These are phyloP conservation scores for Spergularia bocconei DNA, from an alignment of 148 eudicot genomes.

Conservation along the genomic window DNA sequence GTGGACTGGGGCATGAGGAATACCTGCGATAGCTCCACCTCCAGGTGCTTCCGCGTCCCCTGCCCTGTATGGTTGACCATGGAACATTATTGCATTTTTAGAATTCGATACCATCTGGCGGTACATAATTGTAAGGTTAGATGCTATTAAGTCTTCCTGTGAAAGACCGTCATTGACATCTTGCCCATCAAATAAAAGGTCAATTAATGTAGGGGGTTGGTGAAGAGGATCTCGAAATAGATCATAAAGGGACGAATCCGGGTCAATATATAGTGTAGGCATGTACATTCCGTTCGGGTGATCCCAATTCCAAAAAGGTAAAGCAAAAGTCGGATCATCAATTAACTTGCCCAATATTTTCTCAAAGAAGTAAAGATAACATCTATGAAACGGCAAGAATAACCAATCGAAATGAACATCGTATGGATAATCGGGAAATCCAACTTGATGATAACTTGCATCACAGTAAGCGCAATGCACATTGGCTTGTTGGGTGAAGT, in stretches of 20 bases:
- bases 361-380: conserved; percentile 66
- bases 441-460: conserved; percentile 69
- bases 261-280: too few species aligned
- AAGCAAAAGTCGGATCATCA: too few species aligned
- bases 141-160: background rate
- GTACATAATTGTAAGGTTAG: conserved; percentile 13
- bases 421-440: conserved; percentile 52
- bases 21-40: conserved; percentile 44
- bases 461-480: conserved; percentile 84
- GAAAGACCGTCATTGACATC: conserved; percentile 7
- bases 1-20: conserved; percentile 61
- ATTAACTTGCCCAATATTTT: too few species aligned
- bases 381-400: conserved; percentile 78
- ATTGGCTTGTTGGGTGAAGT: conserved; percentile 67
- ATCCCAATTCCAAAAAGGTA: too few species aligned
- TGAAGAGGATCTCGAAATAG: too few species aligned
- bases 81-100: conserved; percentile 42
- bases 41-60: conserved; percentile 52
- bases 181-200: conserved; percentile 42
- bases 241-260: too few species aligned
- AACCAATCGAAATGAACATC: conserved; percentile 79
- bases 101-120: conserved; percentile 25
- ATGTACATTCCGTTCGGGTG: too few species aligned
- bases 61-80: conserved; percentile 49
- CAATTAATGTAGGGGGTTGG: conserved; percentile 46